Base-by-base conservation (phyloP, 805 yeast genomes). In the Ogataea nitratoaversa region DNA sequence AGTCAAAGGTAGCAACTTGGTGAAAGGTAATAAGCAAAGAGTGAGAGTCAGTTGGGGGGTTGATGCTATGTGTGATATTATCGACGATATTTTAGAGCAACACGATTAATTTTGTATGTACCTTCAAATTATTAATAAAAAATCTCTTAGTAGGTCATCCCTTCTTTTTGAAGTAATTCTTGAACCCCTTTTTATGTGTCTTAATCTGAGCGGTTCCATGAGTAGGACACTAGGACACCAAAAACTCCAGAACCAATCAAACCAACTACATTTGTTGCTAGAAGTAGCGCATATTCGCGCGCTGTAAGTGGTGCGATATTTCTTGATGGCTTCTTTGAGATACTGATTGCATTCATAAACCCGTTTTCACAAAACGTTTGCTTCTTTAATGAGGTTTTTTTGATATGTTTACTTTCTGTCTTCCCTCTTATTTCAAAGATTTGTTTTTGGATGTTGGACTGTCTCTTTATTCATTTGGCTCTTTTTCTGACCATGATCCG, bases 21-120 rank as follows among this genome's bases (percentile, higher is more conserved):
- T 79, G 30, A 64, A 65, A 38, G 79, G 87, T 13, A 70, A 68
- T 46, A 73, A 71, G 50, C 84, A 79, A 52, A 65, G 57, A 27
- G 68, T 60, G 33, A 70, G 90, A 50, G 74, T 83, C 1, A 66
- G 68, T 24, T 85, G 95, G 95, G 93, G 83, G 2, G 67, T 71
- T 16, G 75, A 71, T 38, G 63, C 77, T 2, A 64, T 76, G 59
- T 60, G 70, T 42, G 84, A 78, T 45, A 62, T 79, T 30, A 69
- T 76, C 16, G 76, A 70, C 28, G 81, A 50, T n/a, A 38, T 58
- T 19, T 22, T 42, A 22, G 52, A 52, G 36, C 41, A 38, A 28
- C 30, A 30, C 9, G 17, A 19, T 9, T 32, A 30, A 22, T 8
- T 22, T 22, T 8, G 7, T 11, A 22, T 22, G 25, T n/a, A n/a